A percentile compares a stretch with the other conserved stretches of the same genome.
Evolutionary conservation across 2,329 filamentous ascomycete genomes (phyloP).

Genomic region (Ophiocordyceps camponoti-rufipedis): DNA sequence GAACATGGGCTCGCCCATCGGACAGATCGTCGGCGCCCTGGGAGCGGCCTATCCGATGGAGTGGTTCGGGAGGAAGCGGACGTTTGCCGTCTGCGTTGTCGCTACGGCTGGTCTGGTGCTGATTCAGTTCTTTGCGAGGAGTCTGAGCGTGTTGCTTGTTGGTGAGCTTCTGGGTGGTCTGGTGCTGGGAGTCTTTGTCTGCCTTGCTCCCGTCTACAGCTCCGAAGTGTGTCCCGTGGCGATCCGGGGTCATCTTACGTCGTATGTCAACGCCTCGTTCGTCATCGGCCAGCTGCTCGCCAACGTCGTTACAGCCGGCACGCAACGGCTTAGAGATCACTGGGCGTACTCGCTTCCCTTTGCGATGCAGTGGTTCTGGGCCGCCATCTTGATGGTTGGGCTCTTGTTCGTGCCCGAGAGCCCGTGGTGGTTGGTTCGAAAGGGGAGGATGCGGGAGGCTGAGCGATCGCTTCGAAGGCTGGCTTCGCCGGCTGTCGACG

Average conservation of each 20-base stretch:
- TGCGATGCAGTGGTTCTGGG: slow-evolving; percentile 19
- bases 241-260: slow-evolving; percentile 21
- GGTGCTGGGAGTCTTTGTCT: slow-evolving; percentile 23
- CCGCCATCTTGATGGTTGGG: slow-evolving; percentile 10
- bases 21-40: slow-evolving; percentile 37
- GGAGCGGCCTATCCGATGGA: slow-evolving; percentile 25
- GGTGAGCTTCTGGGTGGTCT: slow-evolving; percentile 27
- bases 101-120: slow-evolving; percentile 12
- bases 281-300: slow-evolving; percentile 19
- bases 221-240: slow-evolving; percentile 23
- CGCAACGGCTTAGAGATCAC: slow-evolving; percentile 17
- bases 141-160: slow-evolving; percentile 20
- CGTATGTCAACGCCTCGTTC: slow-evolving; percentile 24
- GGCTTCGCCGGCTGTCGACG: slow-evolving; percentile 26
- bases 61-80: slow-evolving; percentile 19
- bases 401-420: slow-evolving; percentile 14
- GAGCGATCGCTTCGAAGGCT: slow-evolving; percentile 10
- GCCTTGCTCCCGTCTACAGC: slow-evolving; percentile 22
- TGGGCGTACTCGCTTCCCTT: slow-evolving; percentile 38
- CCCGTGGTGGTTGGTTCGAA: slow-evolving; percentile 14
- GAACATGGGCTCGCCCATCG: slow-evolving; percentile 35
- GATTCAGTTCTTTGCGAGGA: slow-evolving; percentile 14
- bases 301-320: slow-evolving; percentile 6
- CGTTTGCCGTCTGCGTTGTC: slow-evolving; percentile 29
- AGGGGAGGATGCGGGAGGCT: slow-evolving; percentile 10